Base-by-base conservation (phyloP, 2,329 filamentous ascomycete species). In the Penicillium verrucosum region DNA sequence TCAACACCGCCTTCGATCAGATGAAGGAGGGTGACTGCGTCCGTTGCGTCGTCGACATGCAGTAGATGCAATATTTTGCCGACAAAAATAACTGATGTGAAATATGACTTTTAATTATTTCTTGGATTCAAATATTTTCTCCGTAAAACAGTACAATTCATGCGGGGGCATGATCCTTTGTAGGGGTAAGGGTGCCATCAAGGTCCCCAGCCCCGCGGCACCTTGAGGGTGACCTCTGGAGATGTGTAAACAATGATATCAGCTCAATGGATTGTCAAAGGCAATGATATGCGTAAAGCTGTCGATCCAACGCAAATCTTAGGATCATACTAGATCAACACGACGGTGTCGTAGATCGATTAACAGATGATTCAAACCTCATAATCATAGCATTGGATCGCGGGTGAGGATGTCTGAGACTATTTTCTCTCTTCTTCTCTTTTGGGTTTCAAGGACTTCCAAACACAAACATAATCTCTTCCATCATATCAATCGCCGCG, bases 11-110 rank as follows among this genome's bases (percentile, higher is more conserved):
- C 21, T 99, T 96, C 70, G 85, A 91, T 63, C 86, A 89, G 67
- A 99, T 99, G 94, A 95, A 97, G 83, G 83, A 86, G 59, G 94
- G 94, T 57, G 92, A 97, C 77, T 99, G 94, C 78, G 97, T 99
- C 71, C 90, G 94, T 63, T 96, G 91, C 66, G 94, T 97, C 10
- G 89, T 97, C 52, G 85, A 87, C 62, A 85, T 86, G 83, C 61
- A 66, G 61, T 66, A 65, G 30, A 56, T 43, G 38, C 38, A 51
- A 36, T 30, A 18, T 43, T 41, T 45, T 40, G 54, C 3, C 30
- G 55, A 56, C 49, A 25, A 61, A 66, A 65, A 65, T 21, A 54
- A 37, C 29, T 49, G 52, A 64, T 61, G 61, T 61, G 62, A 58
- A 64, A 61, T 60, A 66, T 63, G 62, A 66, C 36, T 60, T 57